Evolutionary conservation across 345 rosid species (phyloP), one percentile per base, ranked within the genome.

Genomic region (Euclidium syriacum): DNA sequence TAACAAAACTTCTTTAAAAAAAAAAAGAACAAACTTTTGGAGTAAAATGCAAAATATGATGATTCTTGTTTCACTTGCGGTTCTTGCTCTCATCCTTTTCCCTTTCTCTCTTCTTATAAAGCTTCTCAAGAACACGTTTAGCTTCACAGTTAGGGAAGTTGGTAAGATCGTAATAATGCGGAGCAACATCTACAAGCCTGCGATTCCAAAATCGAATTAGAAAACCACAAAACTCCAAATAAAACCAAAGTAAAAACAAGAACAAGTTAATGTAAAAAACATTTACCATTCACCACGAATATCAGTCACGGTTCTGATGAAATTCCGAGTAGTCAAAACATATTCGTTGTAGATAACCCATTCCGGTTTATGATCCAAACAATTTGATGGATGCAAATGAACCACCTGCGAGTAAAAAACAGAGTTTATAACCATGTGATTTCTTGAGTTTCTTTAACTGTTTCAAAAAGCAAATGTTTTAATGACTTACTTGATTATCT

Each of bases 401-500:
- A 94, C 99, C 49, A 82, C 92, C 99, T 94, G 84, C 51, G 60
- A n/a, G n/a, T n/a, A n/a, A n/a, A 69, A 52, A 36, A 19, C 39
- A 38, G 40, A 6, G 19, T 50, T 40, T 38, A n/a, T n/a, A 6
- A 38, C 39, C 29, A 62, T 62, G n/a, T n/a, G n/a, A n/a, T n/a
- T n/a, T n/a, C n/a, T n/a, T n/a, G n/a, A n/a, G n/a, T n/a, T n/a
- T n/a, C n/a, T n/a, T n/a, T n/a, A n/a, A n/a, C n/a, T n/a, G n/a
- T n/a, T n/a, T n/a, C n/a, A n/a, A n/a, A n/a, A n/a, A n/a, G n/a
- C n/a, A n/a, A n/a, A n/a, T n/a, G n/a, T n/a, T n/a, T n/a, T n/a
- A n/a, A n/a, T n/a, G n/a, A n/a, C n/a, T n/a, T n/a, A 90, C 97
- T 55, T 90, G 97, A 64, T 95, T 95, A 74, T 95, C 99, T 77